Conservation (phyloP, 495 filamentous ascomycete species). For the Parathielavia appendiculata region DNA sequence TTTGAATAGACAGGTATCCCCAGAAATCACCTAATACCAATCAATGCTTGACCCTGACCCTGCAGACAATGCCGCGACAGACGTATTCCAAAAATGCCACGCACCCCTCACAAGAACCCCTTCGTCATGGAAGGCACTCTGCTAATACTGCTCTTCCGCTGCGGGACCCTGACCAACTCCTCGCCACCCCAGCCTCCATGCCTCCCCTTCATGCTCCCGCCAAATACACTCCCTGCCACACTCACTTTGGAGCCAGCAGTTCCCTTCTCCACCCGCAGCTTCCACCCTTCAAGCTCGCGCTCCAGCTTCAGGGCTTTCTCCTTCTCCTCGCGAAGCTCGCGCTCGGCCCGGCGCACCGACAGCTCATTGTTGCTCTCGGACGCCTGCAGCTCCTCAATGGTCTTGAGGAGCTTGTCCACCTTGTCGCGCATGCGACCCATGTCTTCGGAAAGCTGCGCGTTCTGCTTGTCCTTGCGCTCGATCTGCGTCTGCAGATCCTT, state of each 20-base stretch:
- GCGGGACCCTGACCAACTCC: slow-evolving; percentile 47
- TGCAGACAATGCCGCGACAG: not conserved
- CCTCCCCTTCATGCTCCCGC: slow-evolving; percentile 28
- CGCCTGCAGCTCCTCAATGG: slow-evolving; percentile 89
- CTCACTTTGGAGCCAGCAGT: not conserved
- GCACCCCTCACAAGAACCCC: slow-evolving; percentile 44
- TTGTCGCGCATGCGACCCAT: slow-evolving; percentile 79
- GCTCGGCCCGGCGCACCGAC: slow-evolving; percentile 72
- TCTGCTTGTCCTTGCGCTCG: slow-evolving; percentile 83
- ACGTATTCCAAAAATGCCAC: not conserved
- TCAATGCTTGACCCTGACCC: not conserved
- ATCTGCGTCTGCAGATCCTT: slow-evolving; percentile 91
- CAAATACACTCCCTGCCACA: not conserved
- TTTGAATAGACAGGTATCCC: slow-evolving; percentile 1
- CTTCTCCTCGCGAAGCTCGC: slow-evolving; percentile 82
- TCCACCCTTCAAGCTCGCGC: slow-evolving; percentile 83
- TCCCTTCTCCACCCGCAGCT: slow-evolving; percentile 62
- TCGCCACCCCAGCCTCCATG: slow-evolving; percentile 24
- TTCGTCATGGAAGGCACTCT: slow-evolving; percentile 51
- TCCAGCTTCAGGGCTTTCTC: slow-evolving; percentile 80
- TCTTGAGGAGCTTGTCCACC: slow-evolving; percentile 76
- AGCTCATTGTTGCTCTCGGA: slow-evolving; percentile 77
- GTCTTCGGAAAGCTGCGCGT: slow-evolving; percentile 73
- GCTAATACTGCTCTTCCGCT: slow-evolving; percentile 52
- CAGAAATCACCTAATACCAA: not conserved